Conservation (phyloP, 2,329 filamentous ascomycete genomes). For the Sodiomyces alkalinus region DNA sequence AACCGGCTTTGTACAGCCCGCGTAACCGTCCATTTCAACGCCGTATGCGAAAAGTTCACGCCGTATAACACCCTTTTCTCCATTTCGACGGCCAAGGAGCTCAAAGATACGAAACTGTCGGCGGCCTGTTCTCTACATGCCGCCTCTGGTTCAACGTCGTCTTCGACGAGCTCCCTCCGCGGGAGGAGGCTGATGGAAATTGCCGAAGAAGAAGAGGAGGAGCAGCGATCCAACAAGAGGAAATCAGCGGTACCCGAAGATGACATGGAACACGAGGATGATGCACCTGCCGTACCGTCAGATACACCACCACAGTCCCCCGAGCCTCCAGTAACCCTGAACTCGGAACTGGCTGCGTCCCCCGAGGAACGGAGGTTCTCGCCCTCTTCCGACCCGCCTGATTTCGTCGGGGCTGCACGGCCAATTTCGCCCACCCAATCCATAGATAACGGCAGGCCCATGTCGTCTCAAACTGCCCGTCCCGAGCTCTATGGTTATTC, state of each 20-base stretch:
- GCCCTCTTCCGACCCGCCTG: constrained; percentile 32
- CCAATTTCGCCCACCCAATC: constrained; percentile 30
- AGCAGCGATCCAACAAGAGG: constrained; percentile 41
- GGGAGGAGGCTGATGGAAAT: constrained; percentile 76
- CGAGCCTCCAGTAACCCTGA: constrained; percentile 28
- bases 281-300: no score
- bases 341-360: constrained; percentile 33
- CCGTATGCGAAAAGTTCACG: constrained; percentile 56
- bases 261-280: constrained; percentile 13
- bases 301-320: constrained; percentile 13
- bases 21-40: constrained; percentile 57
- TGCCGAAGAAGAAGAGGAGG: constrained; percentile 80
- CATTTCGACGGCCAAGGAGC: constrained; percentile 57
- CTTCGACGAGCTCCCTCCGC: constrained; percentile 66
- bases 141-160: constrained; percentile 71
- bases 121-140: constrained; percentile 82
- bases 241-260: constrained; percentile 39
- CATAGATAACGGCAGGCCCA: constrained; percentile 25
- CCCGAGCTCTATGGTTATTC: constrained; percentile 34
- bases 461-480: constrained; percentile 37
- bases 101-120: constrained; percentile 78
- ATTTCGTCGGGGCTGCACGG: constrained; percentile 30
- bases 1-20: constrained; percentile 44
- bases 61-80: constrained; percentile 78
- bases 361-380: constrained; percentile 36